These are phyloP conservation scores for Kernera saxatilis DNA, from an alignment of 345 rosid species.

Conservation along the genomic window DNA sequence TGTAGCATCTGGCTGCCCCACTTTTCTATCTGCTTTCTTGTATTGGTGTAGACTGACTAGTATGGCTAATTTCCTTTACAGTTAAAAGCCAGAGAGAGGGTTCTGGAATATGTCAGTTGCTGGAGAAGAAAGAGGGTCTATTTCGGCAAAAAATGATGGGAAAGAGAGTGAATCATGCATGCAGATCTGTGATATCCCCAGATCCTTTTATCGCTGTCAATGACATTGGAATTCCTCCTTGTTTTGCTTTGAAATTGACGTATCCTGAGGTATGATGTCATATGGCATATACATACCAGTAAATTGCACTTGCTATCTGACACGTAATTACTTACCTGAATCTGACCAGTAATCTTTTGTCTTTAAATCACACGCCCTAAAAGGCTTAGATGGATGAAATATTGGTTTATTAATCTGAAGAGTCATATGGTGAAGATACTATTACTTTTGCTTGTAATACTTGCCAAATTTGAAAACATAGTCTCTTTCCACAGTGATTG, in stretches of 20 bases:
- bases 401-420: constrained; percentile 5
- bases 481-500: background rate
- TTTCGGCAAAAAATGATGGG: constrained; percentile 99
- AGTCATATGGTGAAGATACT: background rate
- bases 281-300: background rate
- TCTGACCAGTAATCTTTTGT: background rate
- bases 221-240: constrained; percentile 96
- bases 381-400: background rate
- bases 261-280: constrained; percentile 80
- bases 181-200: constrained; percentile 98
- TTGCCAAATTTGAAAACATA: background rate
- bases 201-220: constrained; percentile 95
- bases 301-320: background rate
- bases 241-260: constrained; percentile 75
- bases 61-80: constrained; percentile 17
- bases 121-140: constrained; percentile 94
- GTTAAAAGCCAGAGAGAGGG: constrained; percentile 61
- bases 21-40: background rate
- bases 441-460: background rate
- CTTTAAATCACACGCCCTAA: background rate
- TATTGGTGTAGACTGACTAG: constrained; percentile 14
- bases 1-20: constrained; percentile 5
- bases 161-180: constrained; percentile 95
- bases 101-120: constrained; percentile 80
- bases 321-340: background rate